A percentile compares a stretch with the other conserved stretches of the same genome.
phyloP scores from a whole-genome alignment of 331 rosid genomes.

The Malus hybrid region DNA sequence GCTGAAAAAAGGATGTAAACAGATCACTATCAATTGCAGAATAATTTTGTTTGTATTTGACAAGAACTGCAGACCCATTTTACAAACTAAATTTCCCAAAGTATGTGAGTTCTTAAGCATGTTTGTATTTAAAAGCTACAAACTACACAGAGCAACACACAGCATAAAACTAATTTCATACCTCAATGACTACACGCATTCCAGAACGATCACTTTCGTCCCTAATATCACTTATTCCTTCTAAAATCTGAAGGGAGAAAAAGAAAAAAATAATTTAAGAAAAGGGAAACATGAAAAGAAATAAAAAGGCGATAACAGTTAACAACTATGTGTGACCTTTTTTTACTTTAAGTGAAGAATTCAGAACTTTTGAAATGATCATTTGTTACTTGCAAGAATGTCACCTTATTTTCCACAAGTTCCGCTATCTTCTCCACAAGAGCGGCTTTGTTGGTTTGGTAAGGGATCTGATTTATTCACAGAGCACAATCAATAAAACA shows the following conservation, averaged over 20 bases:
- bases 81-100: neutral
- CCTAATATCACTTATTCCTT: constrained; percentile 91
- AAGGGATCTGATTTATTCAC: constrained; percentile 67
- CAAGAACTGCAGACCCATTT: neutral
- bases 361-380: neutral
- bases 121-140: neutral
- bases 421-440: constrained; percentile 96
- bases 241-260: constrained; percentile 49
- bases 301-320: neutral
- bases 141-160: neutral
- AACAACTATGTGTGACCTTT: neutral
- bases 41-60: neutral
- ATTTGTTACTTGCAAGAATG: neutral
- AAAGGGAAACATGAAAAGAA: neutral
- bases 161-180: constrained; percentile 14
- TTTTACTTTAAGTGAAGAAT: neutral
- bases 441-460: constrained; percentile 84
- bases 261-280: neutral
- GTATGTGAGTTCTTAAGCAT: neutral
- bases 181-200: constrained; percentile 68
- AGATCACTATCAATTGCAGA: constrained; percentile 3
- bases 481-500: constrained; percentile 4
- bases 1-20: constrained; percentile 42
- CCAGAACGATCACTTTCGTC: constrained; percentile 98
- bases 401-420: constrained; percentile 91